Evolutionary conservation across 2,329 filamentous ascomycete species (phyloP).

Genomic region (Aureobasidium namibiae): DNA sequence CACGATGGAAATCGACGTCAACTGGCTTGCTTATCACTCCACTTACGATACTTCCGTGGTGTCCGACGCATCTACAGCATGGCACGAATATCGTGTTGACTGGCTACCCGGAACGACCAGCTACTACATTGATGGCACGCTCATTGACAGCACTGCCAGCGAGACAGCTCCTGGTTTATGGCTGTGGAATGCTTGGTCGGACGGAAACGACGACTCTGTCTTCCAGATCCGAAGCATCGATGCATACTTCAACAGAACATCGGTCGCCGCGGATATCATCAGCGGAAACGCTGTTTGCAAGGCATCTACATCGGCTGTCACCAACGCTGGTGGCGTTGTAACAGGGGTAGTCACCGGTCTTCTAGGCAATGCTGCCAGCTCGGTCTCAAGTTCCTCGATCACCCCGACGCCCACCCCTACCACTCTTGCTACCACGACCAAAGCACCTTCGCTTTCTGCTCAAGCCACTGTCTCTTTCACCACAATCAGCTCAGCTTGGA

Average conservation of each 20-base stretch:
- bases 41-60: slow-evolving; percentile 57
- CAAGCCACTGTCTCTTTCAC: slow-evolving; percentile 13
- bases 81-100: slow-evolving; percentile 77
- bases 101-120: slow-evolving; percentile 54
- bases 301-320: background rate
- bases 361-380: background rate
- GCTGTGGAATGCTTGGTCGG: slow-evolving; percentile 65
- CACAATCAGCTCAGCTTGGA: slow-evolving; percentile 15
- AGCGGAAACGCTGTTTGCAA: background rate
- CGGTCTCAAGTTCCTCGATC: background rate
- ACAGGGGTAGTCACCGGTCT: background rate
- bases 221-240: slow-evolving; percentile 63
- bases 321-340: background rate
- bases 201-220: slow-evolving; percentile 50
- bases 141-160: slow-evolving; percentile 45
- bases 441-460: background rate
- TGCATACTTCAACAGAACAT: slow-evolving; percentile 43
- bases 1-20: slow-evolving; percentile 34
- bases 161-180: slow-evolving; percentile 57
- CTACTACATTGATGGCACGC: slow-evolving; percentile 59
- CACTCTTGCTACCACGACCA: background rate
- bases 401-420: slow-evolving; percentile 2
- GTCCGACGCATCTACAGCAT: slow-evolving; percentile 54
- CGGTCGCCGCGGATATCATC: background rate
- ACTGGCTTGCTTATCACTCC: slow-evolving; percentile 43